These are phyloP conservation scores for Fusarium sp. DNA, from an alignment of 2,329 filamentous ascomycete genomes.

Conservation along the genomic window DNA sequence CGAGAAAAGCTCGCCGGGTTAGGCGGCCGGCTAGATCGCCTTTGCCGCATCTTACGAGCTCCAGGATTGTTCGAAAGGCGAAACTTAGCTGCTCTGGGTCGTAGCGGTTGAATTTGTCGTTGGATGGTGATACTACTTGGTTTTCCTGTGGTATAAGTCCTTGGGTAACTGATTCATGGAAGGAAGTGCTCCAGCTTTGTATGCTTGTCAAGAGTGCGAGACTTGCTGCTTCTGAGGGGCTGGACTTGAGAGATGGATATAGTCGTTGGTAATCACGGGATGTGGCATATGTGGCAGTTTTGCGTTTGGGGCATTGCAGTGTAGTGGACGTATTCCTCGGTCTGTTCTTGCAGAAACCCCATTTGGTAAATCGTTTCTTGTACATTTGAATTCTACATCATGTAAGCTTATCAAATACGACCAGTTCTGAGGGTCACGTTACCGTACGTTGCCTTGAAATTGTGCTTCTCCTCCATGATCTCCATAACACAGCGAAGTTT, in stretches of 20 bases:
- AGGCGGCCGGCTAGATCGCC: constrained; percentile 23
- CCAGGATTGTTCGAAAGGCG: constrained; percentile 16
- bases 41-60: constrained; percentile 4
- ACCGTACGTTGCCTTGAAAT: constrained; percentile 31
- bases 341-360: constrained; percentile 30
- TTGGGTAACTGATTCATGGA: constrained; percentile 6
- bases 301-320: not conserved
- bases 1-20: constrained; percentile 20
- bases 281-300: not conserved
- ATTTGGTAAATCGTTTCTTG: constrained; percentile 32
- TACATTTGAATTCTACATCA: constrained; percentile 18
- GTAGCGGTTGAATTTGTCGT: not conserved
- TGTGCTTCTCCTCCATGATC: constrained; percentile 23
- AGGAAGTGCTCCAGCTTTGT: constrained; percentile 12
- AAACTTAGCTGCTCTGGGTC: constrained; percentile 29
- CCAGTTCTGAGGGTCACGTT: too few relatives aligned
- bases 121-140: not conserved
- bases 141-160: not conserved
- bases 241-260: not conserved
- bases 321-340: not conserved
- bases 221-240: not conserved
- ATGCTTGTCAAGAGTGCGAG: constrained; percentile 22
- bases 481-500: constrained; percentile 30
- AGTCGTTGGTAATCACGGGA: too few relatives aligned
- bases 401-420: not conserved